Evolutionary conservation across 169 alveolate genomes (phyloP).

Genomic region (Plasmodium malariae): DNA sequence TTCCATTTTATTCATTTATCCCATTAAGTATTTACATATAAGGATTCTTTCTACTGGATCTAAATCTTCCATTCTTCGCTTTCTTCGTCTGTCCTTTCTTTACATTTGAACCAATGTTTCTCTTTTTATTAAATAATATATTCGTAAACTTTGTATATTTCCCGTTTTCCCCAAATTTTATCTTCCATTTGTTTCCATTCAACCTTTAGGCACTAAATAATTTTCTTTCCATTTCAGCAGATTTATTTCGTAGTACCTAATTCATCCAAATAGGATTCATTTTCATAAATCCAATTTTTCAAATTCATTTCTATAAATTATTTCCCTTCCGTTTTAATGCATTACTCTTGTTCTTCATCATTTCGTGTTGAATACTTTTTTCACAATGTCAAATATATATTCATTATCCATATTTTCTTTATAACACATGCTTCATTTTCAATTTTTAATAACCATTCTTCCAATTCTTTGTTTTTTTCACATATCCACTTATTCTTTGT

Average conservation of each 20-base stretch:
- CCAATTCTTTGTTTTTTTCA: neutral
- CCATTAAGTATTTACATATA: slow-evolving; percentile 1
- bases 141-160: neutral
- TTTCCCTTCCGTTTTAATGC: slow-evolving; percentile 11
- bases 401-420: neutral
- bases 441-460: slow-evolving; percentile 7
- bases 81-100: slow-evolving; percentile 2
- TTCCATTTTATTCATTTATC: slow-evolving; percentile 2
- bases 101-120: slow-evolving; percentile 6
- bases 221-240: neutral
- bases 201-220: neutral
- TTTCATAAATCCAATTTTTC: slow-evolving; percentile 11
- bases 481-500: neutral
- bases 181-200: slow-evolving; percentile 16
- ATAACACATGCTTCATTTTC: slow-evolving; percentile 8
- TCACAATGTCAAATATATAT: neutral
- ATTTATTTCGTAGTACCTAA: neutral
- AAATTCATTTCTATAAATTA: neutral
- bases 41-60: neutral
- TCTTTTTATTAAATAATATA: neutral
- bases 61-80: neutral
- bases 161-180: slow-evolving; percentile 1
- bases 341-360: neutral
- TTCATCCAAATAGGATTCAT: neutral
- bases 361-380: slow-evolving; percentile 14